Evolutionary conservation across 1,284 basidiomycete species (phyloP).

Genomic region (Sanghuangporus weigelae): DNA sequence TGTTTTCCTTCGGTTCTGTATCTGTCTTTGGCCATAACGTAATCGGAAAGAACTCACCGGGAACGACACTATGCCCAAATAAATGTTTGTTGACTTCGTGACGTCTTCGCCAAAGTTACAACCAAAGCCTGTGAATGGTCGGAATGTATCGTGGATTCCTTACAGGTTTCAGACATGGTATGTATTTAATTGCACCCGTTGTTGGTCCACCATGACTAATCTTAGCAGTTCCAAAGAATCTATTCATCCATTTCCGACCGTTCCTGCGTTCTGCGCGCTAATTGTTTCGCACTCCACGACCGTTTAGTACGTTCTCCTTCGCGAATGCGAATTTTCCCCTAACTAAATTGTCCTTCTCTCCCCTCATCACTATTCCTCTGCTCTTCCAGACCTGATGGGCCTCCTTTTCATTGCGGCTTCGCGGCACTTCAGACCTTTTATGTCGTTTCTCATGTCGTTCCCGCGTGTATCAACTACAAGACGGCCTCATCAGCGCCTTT

Average conservation of each 20-base stretch:
- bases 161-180: slow-evolving; percentile 1
- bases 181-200: neutral
- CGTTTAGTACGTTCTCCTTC: neutral
- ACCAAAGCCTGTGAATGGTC: neutral
- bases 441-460: neutral
- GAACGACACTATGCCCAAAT: neutral
- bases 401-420: neutral
- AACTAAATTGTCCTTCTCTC: neutral
- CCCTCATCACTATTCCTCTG: neutral
- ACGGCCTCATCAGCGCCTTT: neutral
- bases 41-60: neutral
- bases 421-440: neutral
- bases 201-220: neutral
- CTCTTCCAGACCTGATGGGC: neutral
- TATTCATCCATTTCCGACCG: neutral
- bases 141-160: neutral
- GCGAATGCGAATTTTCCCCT: neutral
- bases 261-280: neutral
- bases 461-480: neutral
- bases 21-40: neutral
- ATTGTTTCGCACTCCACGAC: neutral
- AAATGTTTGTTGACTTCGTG: slow-evolving; percentile 2
- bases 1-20: neutral
- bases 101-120: neutral
- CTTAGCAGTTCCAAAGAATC: neutral